These are phyloP conservation scores for Cryptococcus sp. DNA, from an alignment of 1,284 basidiomycete species.

Conservation along the genomic window DNA sequence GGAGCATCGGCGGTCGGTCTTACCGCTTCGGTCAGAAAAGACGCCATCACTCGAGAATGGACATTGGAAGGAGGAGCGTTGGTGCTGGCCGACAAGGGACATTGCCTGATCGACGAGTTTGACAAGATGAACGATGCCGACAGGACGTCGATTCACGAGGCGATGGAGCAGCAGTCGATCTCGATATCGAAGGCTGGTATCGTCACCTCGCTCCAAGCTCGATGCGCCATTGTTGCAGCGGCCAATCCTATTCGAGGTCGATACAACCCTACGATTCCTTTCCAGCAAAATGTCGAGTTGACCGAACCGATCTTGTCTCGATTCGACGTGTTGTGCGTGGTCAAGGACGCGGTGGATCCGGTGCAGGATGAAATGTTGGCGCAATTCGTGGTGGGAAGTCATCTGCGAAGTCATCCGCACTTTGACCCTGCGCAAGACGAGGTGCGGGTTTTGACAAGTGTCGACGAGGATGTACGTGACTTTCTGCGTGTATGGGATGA, in stretches of 20 bases:
- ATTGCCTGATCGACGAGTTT: constrained; percentile 97
- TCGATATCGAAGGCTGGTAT: constrained; percentile 99
- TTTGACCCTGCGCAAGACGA: constrained; percentile 80
- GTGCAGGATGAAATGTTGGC: constrained; percentile 95
- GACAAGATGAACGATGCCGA: constrained; percentile 99
- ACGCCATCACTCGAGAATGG: constrained; percentile 96
- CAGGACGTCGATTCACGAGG: constrained; percentile 97
- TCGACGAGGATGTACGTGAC: constrained; percentile 81
- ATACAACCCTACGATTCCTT: constrained; percentile 96
- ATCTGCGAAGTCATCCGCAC: constrained; percentile 86
- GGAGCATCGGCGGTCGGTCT: constrained; percentile 97
- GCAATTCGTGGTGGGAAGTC: constrained; percentile 93
- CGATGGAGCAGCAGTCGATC: constrained; percentile 99
- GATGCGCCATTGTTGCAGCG: constrained; percentile 94
- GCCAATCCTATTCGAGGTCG: constrained; percentile 95
- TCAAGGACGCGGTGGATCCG: constrained; percentile 95
- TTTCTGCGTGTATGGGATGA: background rate
- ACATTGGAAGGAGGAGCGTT: constrained; percentile 96
- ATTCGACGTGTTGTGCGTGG: constrained; percentile 96
- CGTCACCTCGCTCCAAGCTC: constrained; percentile 90
- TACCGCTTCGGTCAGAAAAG: constrained; percentile 95
- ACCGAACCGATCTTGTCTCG: constrained; percentile 99
- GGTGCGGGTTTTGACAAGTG: constrained; percentile 76
- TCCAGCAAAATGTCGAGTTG: constrained; percentile 96
- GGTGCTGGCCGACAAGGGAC: constrained; percentile 97